phyloP scores from a whole-genome alignment of 768 basidiomycete genomes.

The Austroboletus festivus region DNA sequence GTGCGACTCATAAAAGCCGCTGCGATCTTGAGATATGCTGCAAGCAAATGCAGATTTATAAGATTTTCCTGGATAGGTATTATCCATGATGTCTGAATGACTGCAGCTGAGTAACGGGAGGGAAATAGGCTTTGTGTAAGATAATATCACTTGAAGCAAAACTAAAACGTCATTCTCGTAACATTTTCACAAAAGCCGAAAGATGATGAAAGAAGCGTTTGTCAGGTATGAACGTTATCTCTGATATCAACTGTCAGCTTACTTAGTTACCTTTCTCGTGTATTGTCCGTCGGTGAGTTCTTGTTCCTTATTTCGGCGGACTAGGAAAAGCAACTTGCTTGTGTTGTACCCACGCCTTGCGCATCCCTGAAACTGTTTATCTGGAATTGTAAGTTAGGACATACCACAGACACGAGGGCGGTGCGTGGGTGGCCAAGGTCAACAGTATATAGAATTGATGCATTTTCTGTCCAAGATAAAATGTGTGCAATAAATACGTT shows the following conservation, averaged over 20 bases:
- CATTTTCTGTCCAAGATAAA: too few species aligned
- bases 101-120: not conserved
- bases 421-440: too few species aligned
- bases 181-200: not conserved
- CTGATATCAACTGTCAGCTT: not conserved
- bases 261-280: not conserved
- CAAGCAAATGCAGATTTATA: too few species aligned
- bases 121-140: not conserved
- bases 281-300: not conserved
- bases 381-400: not conserved
- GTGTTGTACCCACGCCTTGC: too few species aligned
- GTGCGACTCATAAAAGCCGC: not conserved
- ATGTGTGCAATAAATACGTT: too few species aligned
- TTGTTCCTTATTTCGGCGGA: not conserved
- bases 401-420: too few species aligned
- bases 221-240: constrained; percentile 17
- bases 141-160: constrained; percentile 1
- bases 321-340: too few species aligned
- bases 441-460: too few species aligned
- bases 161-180: constrained; percentile 3
- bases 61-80: not conserved
- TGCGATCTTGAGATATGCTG: too few species aligned
- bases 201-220: not conserved
- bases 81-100: too few species aligned
- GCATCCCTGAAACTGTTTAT: too few species aligned